phyloP scores from a whole-genome alignment of 2,329 filamentous ascomycete species.

The Kalaharituber pfeilii region DNA sequence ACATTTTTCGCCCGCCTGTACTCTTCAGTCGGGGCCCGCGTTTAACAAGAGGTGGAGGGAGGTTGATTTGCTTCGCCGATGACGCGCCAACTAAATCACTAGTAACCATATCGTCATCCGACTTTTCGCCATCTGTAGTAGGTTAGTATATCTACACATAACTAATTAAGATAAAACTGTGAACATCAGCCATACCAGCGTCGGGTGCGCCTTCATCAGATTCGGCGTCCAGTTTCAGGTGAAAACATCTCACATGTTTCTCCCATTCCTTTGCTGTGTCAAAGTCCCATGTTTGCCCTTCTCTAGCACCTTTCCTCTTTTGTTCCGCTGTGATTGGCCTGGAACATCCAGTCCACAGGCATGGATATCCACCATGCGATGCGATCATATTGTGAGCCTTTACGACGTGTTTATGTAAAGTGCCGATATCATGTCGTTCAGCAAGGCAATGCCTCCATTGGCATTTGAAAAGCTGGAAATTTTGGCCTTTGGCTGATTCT shows the following conservation, averaged over 20 bases:
- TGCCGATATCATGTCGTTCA: conserved; percentile 44
- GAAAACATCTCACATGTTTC: conserved; percentile 16
- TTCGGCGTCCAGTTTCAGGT: conserved; percentile 17
- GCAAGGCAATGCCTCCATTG: conserved; percentile 40
- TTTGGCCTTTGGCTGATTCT: no score
- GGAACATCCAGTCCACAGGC: conserved; percentile 32
- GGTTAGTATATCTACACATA: no score
- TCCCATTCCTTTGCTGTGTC: conserved; percentile 15
- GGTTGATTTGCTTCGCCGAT: not conserved
- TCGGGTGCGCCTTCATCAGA: conserved; percentile 19
- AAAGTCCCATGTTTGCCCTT: conserved; percentile 7
- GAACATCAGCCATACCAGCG: no score
- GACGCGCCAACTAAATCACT: conserved; percentile 12
- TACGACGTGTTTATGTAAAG: conserved; percentile 40
- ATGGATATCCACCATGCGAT: conserved; percentile 27
- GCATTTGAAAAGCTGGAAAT: conserved; percentile 38
- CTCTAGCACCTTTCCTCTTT: conserved; percentile 14
- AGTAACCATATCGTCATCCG: conserved; percentile 10
- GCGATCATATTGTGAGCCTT: conserved; percentile 36
- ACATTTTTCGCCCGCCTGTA: not conserved
- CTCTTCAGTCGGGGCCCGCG: not conserved
- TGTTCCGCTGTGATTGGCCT: conserved; percentile 15
- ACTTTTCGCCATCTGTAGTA: no score
- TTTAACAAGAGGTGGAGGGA: not conserved
- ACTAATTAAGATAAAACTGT: no score